Evolutionary conservation across 441 rosid genomes (phyloP).

Genomic region (Pelargonium exstipulatum): DNA sequence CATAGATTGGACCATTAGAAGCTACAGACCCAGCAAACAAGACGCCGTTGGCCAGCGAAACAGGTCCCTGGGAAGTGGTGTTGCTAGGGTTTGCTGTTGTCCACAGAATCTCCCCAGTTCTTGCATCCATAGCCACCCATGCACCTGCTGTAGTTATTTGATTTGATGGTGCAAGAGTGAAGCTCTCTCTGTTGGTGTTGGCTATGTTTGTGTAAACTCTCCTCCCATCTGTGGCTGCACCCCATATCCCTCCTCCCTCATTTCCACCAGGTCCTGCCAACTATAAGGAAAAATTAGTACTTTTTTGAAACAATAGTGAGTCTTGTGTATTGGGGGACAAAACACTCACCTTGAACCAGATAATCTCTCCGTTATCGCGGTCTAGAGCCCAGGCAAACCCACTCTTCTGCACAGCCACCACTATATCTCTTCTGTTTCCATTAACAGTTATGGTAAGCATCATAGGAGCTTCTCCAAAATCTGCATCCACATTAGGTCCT

Average conservation of each 20-base stretch:
- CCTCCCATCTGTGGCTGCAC: slow-evolving; percentile 37
- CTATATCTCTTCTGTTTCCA: slow-evolving; percentile 18
- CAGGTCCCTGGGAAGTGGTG: slow-evolving; percentile 33
- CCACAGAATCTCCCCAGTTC: slow-evolving; percentile 32
- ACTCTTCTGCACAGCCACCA: slow-evolving; percentile 37
- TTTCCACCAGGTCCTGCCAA: slow-evolving; percentile 37
- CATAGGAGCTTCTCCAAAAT: not conserved
- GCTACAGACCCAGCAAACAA: slow-evolving; percentile 39
- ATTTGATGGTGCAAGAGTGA: slow-evolving; percentile 31
- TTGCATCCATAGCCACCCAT: slow-evolving; percentile 42
- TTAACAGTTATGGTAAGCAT: not conserved
- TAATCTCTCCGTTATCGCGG: not conserved
- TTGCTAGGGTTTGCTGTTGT: slow-evolving; percentile 43
- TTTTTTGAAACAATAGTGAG: no score
- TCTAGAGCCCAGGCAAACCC: slow-evolving; percentile 24
- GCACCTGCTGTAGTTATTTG: slow-evolving; percentile 37
- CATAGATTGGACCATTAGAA: slow-evolving; percentile 36
- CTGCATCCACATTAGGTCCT: slow-evolving; percentile 1
- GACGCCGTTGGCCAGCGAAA: slow-evolving; percentile 29
- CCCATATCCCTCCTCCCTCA: slow-evolving; percentile 36
- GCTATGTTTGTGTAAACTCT: slow-evolving; percentile 35
- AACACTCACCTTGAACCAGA: not conserved
- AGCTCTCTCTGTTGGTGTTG: slow-evolving; percentile 24
- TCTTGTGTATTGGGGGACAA: no score
- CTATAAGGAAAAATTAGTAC: slow-evolving; percentile 11